Base-by-base conservation (phyloP, 164 flowering plant genomes). In the Echeveria elegans region DNA sequence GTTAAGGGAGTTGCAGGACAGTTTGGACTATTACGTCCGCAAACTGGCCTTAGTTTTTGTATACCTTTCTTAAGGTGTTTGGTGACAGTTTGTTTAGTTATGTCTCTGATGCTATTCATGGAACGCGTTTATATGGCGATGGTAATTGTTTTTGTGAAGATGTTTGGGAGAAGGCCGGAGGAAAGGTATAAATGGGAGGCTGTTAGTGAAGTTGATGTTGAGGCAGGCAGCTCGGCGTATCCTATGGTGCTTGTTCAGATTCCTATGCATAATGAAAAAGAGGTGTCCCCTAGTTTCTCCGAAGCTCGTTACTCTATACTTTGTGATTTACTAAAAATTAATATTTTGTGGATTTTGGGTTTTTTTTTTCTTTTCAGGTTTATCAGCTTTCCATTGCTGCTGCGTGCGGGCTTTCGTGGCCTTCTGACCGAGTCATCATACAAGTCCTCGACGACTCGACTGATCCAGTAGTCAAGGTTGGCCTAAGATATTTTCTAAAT, bases 371-470 rank as follows among this genome's bases (percentile, higher is more conserved):
- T 40, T 28, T 34, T 36, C 63, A 65, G 69, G 72, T 66, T 12
- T 69, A 69, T 63, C 69, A 48, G 72, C 69, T 30, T 15, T 65
- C 67, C n/a, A 65, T 65, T 24, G 67, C 50, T n/a, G 67, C 67
- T 38, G 67, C 67, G 14, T 73, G 76, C 31, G 45, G 66, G 26
- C 66, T 73, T 10, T 65, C 76, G 1, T 73, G 76, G 76, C 76
- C 75, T 16, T 19, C 66, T 31, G 72, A 73, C 65, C 36, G 75
- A 15, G 38, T 73, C 6, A 58, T 73, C 47, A 61, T 73, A 31
- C 75, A 73, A 66, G 69, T 73, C 8, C 69, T 73, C 14, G 75
- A 73, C 47, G 75, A 69, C 48, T 73, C 75, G 11, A 73, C 75
- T 3, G 75, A 73, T 41, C 72, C 50, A 5, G 48, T 41, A 3